Percentiles rank a stretch among this genome's conserved stretches.
These are phyloP conservation scores for Eucalyptus cloeziana DNA, from an alignment of 345 rosid species.

Conservation along the genomic window DNA sequence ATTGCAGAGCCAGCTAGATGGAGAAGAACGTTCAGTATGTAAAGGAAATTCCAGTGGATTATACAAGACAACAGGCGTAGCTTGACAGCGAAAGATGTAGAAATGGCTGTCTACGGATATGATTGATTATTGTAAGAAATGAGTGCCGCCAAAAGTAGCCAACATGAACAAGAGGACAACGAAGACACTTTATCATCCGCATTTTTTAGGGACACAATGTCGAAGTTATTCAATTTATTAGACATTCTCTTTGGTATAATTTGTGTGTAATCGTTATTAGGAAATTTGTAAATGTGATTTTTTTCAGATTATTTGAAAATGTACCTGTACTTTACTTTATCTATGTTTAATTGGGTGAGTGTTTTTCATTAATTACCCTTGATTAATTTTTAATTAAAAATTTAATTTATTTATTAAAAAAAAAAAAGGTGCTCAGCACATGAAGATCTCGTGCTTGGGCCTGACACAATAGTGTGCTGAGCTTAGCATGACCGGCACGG, in stretches of 20 bases:
- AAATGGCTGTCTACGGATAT: background rate
- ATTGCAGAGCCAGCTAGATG: background rate
- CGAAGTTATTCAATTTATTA: background rate
- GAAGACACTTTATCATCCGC: background rate
- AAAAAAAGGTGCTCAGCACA: accelerated
- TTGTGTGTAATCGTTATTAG: background rate
- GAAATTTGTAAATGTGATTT: background rate
- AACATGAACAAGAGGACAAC: background rate
- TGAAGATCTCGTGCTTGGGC: accelerated
- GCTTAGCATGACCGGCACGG: accelerated
- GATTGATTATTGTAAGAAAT: background rate
- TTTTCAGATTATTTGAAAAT: background rate
- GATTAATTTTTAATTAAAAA: background rate
- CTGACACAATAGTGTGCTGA: background rate
- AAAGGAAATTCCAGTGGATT: background rate
- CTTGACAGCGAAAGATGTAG: background rate
- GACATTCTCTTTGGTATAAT: background rate
- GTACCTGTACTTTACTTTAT: background rate
- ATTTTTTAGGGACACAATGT: background rate
- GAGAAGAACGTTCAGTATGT: background rate
- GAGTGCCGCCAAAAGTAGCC: background rate
- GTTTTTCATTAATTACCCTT: background rate
- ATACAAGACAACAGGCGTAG: background rate
- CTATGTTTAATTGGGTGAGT: background rate
- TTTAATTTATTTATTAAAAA: no score